phyloP scores from a whole-genome alignment of 2,329 filamentous ascomycete genomes.

The Gyromitra esculenta region DNA sequence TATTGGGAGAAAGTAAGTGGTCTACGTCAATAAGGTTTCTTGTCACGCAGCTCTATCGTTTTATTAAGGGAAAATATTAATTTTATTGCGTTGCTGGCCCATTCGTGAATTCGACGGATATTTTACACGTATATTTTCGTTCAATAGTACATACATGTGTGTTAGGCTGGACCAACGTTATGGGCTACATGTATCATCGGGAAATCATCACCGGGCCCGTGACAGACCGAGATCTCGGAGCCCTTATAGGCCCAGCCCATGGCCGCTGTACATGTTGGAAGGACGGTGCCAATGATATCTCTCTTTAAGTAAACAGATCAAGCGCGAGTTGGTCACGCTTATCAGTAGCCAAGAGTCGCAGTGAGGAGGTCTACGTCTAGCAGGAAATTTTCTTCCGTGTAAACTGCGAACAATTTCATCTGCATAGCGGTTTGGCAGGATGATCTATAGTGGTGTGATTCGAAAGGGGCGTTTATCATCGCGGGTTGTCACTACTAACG shows the following conservation, averaged over 20 bases:
- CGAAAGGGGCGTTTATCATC: neutral
- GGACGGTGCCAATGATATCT: neutral
- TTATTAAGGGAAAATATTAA: neutral
- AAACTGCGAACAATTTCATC: neutral
- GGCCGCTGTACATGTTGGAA: neutral
- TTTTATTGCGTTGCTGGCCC: neutral
- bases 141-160: too few species aligned
- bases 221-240: neutral
- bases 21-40: too few species aligned
- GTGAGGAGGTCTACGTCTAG: neutral
- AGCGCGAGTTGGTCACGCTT: too few species aligned
- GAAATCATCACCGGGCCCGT: too few species aligned
- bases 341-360: neutral
- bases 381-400: constrained; percentile 1
- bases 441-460: constrained; percentile 9
- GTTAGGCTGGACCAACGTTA: too few species aligned
- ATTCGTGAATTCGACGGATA: neutral
- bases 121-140: too few species aligned
- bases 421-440: constrained; percentile 3
- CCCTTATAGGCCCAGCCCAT: too few species aligned
- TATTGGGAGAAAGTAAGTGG: neutral
- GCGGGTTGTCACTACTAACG: constrained; percentile 1
- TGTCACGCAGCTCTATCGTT: neutral
- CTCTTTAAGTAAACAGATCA: neutral
- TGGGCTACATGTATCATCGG: too few species aligned